These are phyloP conservation scores for Candida alai DNA, from an alignment of 805 yeast species.

Conservation along the genomic window DNA sequence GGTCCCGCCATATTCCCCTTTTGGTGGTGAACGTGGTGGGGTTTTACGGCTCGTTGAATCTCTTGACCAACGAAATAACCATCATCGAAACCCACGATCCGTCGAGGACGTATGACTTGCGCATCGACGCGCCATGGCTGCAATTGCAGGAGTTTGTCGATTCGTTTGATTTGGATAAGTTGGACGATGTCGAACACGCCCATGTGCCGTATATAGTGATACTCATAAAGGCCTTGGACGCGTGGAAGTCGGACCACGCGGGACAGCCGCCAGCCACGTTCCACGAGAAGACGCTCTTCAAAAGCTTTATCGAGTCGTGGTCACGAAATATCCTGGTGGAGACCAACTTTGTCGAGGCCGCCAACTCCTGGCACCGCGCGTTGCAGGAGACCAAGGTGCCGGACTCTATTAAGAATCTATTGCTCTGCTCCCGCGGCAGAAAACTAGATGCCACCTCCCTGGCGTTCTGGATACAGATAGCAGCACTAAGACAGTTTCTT, in stretches of 20 bases:
- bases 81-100: constrained; percentile 74
- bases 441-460: constrained; percentile 16
- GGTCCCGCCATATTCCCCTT: constrained; percentile 49
- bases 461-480: constrained; percentile 60
- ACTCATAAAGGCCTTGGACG: constrained; percentile 49
- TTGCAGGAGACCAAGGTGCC: constrained; percentile 35
- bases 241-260: constrained; percentile 33
- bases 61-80: constrained; percentile 55
- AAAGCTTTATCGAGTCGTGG: constrained; percentile 31
- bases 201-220: constrained; percentile 70
- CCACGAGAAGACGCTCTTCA: constrained; percentile 40
- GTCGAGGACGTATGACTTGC: constrained; percentile 56
- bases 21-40: constrained; percentile 53
- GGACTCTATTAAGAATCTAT: constrained; percentile 19
- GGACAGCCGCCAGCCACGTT: constrained; percentile 29
- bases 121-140: constrained; percentile 71
- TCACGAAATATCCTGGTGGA: constrained; percentile 48
- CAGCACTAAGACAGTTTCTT: constrained; percentile 53
- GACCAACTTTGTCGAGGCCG: constrained; percentile 43
- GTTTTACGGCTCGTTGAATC: constrained; percentile 58
- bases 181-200: constrained; percentile 48
- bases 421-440: constrained; percentile 15
- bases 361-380: constrained; percentile 32
- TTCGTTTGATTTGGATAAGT: constrained; percentile 42
- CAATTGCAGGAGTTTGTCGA: constrained; percentile 53